Evolutionary conservation across 2,329 filamentous ascomycete species (phyloP), one percentile per base, ranked within the genome.

Genomic region (Scedosporium dehoogii): DNA sequence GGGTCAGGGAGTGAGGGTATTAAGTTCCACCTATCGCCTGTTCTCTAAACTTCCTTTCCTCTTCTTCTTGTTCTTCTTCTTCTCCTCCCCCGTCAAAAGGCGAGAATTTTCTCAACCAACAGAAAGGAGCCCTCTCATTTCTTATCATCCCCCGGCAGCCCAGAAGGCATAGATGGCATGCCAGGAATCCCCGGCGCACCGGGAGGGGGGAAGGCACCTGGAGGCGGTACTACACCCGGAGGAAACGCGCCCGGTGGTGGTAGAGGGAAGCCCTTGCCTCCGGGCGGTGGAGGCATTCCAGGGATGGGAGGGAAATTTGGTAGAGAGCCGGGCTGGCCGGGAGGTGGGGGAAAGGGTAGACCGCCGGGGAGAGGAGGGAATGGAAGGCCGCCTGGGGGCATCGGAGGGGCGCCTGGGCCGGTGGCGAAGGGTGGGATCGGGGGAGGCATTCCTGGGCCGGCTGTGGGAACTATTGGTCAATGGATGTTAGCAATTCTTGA

Each of bases 361-460:
- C 64, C 66, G 44, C 73, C 72, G 18, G 59, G 25, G 42, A 58
- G 55, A 33, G 76, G 74, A 7, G 77, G 77, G 58, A 79, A 79
- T 3, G 75, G 77, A 62, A 79, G 75, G 21, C 74, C 75, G 25
- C 73, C 75, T 1, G 75, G 77, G 29, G 74, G 72, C 64, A 74
- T 71, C 23, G 73, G 71, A 63, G 76, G 65, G 14, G 73, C 73
- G 44, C 71, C 75, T 42, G 72, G 70, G 7, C 73, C 73, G 1
- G 77, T 73, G 12, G 77, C 73, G 69, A 80, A 79, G 44, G 75
- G 74, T 44, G 76, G 76, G 68, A 79, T 76, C 23, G 74, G 73
- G 42, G 59, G 59, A 23, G 75, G 74, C 70, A 79, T 76, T 65
- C 81, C 81, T 67, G 80, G 78, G 62, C 78, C 81, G 64, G 79